Conservation (phyloP, 1,284 basidiomycete species). For the Inonotus obliquus region DNA sequence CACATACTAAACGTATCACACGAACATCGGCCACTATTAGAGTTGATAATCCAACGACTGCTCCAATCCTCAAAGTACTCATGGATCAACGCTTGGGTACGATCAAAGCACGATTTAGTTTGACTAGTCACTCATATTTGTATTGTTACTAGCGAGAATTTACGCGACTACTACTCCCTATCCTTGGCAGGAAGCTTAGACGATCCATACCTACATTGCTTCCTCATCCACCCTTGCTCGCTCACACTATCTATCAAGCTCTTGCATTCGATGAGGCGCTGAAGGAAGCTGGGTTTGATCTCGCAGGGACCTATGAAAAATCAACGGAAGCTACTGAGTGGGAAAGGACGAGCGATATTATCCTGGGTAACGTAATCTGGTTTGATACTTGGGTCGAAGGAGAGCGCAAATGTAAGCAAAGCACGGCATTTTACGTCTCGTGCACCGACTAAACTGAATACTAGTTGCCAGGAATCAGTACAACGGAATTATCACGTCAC, state of each 20-base stretch:
- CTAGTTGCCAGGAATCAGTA: slow-evolving; percentile 78
- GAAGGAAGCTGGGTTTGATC: slow-evolving; percentile 68
- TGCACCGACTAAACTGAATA: slow-evolving; percentile 6
- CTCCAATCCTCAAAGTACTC: slow-evolving; percentile 57
- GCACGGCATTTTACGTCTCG: background rate
- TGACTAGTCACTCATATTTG: background rate
- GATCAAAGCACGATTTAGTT: slow-evolving; percentile 24
- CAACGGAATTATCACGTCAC: slow-evolving; percentile 72
- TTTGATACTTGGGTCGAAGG: slow-evolving; percentile 87
- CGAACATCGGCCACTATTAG: slow-evolving; percentile 77
- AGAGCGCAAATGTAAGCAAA: slow-evolving; percentile 74
- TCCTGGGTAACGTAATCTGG: slow-evolving; percentile 83
- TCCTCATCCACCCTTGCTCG: slow-evolving; percentile 78
- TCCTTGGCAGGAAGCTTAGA: slow-evolving; percentile 67
- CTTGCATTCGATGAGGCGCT: slow-evolving; percentile 84
- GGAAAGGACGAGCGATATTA: slow-evolving; percentile 76
- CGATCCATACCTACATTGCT: slow-evolving; percentile 74
- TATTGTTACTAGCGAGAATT: slow-evolving; percentile 65
- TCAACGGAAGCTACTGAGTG: slow-evolving; percentile 35
- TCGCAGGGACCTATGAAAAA: slow-evolving; percentile 44
- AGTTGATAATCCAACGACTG: slow-evolving; percentile 71
- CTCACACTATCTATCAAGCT: slow-evolving; percentile 93
- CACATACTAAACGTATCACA: slow-evolving; percentile 83
- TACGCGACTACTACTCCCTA: slow-evolving; percentile 63
- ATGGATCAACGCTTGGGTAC: slow-evolving; percentile 72